Evolutionary conservation across 768 basidiomycete genomes (phyloP).

Genomic region (Boletus subparvulus): DNA sequence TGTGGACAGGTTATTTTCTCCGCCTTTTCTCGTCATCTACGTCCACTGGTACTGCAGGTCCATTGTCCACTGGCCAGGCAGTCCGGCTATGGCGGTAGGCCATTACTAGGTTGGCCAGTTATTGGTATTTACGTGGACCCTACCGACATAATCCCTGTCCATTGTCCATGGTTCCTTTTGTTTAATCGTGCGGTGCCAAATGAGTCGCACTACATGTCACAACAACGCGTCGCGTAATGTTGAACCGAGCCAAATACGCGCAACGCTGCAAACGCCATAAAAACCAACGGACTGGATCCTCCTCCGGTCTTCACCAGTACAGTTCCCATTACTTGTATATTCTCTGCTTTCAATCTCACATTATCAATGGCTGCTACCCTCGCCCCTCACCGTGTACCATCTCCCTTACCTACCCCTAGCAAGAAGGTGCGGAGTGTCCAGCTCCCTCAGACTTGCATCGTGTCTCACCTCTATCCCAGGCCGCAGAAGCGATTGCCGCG

Average conservation of each 20-base stretch:
- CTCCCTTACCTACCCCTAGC: conserved; percentile 43
- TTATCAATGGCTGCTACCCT: conserved; percentile 24
- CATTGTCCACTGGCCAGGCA: no score
- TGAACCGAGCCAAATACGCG: conserved; percentile 30
- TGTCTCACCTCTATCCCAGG: conserved; percentile 15
- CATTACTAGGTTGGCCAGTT: no score
- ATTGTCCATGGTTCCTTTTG: background rate
- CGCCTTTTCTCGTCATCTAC: no score
- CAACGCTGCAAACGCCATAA: conserved; percentile 26
- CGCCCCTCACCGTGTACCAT: conserved; percentile 18
- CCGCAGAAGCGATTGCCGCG: conserved; percentile 44
- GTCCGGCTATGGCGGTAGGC: no score
- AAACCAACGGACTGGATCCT: conserved; percentile 3
- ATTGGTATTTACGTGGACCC: no score
- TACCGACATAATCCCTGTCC: no score
- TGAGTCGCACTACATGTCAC: conserved; percentile 11
- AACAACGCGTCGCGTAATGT: conserved; percentile 43
- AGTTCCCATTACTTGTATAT: conserved; percentile 4
- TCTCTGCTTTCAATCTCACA: background rate
- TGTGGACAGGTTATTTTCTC: background rate
- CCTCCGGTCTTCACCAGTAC: background rate
- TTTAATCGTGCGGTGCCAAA: background rate
- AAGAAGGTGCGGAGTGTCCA: conserved; percentile 42
- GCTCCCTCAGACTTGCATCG: background rate
- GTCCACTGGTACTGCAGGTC: no score